phyloP scores from a whole-genome alignment of 805 yeast genomes.

The Millerozyma acaciae region DNA sequence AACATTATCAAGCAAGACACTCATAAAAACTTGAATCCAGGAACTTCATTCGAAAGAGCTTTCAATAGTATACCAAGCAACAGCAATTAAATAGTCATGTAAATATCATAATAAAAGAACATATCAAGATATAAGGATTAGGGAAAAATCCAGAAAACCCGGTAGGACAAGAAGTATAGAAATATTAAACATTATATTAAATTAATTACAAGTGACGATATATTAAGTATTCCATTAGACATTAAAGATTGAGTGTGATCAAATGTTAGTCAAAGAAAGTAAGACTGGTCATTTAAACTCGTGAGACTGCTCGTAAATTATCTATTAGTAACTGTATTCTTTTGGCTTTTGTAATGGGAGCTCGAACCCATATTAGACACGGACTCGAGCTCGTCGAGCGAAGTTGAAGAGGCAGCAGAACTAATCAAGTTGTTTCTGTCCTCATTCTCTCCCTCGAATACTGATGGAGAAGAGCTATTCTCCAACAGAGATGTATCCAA shows the following conservation, averaged over 20 bases:
- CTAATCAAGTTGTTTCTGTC: constrained; percentile 16
- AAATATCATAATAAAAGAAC: too few relatives aligned
- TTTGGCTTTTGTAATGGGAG: constrained; percentile 2
- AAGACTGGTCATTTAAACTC: too few relatives aligned
- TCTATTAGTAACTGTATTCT: constrained; percentile 3
- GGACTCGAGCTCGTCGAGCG: constrained; percentile 26
- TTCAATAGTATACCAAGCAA: constrained; percentile 11
- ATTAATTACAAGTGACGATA: too few relatives aligned
- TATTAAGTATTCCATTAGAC: constrained; percentile 1
- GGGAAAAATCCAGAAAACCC: too few relatives aligned
- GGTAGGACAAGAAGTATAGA: too few relatives aligned
- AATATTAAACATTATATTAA: too few relatives aligned
- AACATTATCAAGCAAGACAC: constrained; percentile 63
- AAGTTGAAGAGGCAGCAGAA: constrained; percentile 31
- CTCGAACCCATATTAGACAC: background rate
- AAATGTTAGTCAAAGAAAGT: background rate
- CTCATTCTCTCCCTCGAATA: constrained; percentile 28
- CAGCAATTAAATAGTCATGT: too few relatives aligned
- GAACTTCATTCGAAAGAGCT: constrained; percentile 52
- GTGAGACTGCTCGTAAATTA: background rate
- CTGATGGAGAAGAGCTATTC: constrained; percentile 36
- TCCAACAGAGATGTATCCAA: constrained; percentile 26
- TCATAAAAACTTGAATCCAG: constrained; percentile 48
- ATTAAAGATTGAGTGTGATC: constrained; percentile 3
- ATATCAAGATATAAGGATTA: too few relatives aligned